Percentiles rank a stretch among this genome's conserved stretches.
Conservation (phyloP, 2,329 filamentous ascomycete genomes). For the Paecilomyces fulvus region DNA sequence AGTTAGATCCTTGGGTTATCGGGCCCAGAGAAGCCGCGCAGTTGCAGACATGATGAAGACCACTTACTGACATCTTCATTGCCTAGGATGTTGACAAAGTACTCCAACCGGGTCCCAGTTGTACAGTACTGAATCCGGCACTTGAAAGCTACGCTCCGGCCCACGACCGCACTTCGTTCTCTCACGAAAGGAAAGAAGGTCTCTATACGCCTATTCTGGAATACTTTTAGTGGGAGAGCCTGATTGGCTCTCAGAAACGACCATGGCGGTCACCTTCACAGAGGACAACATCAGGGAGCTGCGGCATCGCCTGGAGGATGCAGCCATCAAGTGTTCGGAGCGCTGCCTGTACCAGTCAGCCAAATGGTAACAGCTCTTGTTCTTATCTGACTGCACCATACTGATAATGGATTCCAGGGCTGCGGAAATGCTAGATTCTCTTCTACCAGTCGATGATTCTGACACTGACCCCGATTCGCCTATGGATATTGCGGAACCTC, state of each 20-base stretch:
- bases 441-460: conserved; percentile 51
- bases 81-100: not conserved
- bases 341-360: conserved; percentile 91
- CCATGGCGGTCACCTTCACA: conserved; percentile 28
- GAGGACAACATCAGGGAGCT: conserved; percentile 47
- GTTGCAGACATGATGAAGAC: not conserved
- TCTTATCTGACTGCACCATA: not conserved
- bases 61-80: not conserved
- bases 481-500: conserved; percentile 47
- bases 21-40: not conserved
- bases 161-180: not conserved
- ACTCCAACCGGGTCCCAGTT: not conserved
- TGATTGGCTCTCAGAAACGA: conserved; percentile 4
- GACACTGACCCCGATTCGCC: conserved; percentile 53
- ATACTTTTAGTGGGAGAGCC: not conserved
- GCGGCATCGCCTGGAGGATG: conserved; percentile 68
- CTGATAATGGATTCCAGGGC: conserved; percentile 53
- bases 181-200: not conserved
- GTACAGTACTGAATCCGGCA: not conserved
- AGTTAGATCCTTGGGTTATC: not conserved
- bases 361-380: conserved; percentile 62
- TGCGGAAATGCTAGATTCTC: conserved; percentile 81
- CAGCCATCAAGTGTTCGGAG: conserved; percentile 85
- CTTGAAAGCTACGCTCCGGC: not conserved
- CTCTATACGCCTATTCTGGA: not conserved